Percentiles rank a stretch among this genome's conserved stretches.
Evolutionary conservation across 1,284 basidiomycete genomes (phyloP).

Genomic region (Exobasidium cylindrosporum): DNA sequence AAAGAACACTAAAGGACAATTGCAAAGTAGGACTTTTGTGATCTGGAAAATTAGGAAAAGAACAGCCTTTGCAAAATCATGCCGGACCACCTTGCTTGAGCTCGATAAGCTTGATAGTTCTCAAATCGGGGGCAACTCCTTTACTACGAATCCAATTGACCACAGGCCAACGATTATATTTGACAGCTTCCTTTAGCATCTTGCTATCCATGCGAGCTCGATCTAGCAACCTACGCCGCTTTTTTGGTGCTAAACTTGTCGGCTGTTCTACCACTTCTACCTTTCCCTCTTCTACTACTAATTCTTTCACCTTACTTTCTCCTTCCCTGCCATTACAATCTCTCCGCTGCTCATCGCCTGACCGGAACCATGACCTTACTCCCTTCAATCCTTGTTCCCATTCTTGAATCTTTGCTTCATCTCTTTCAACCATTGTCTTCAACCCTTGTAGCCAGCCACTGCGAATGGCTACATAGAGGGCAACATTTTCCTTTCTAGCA

Average conservation of each 20-base stretch:
- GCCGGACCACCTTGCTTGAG: slow-evolving; percentile 1
- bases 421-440: slow-evolving; percentile 9
- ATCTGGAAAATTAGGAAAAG: too few species aligned
- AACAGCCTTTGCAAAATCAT: too few species aligned
- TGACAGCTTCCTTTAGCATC: slow-evolving; percentile 8
- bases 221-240: not conserved
- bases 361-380: not conserved
- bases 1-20: too few species aligned
- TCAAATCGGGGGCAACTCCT: slow-evolving; percentile 5
- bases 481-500: slow-evolving; percentile 4
- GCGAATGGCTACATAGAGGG: slow-evolving; percentile 10
- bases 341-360: not conserved
- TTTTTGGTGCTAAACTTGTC: not conserved
- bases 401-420: slow-evolving; percentile 12
- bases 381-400: slow-evolving; percentile 2
- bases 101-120: slow-evolving; percentile 12
- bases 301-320: not conserved
- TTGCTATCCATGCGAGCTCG: slow-evolving; percentile 3
- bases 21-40: too few species aligned
- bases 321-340: not conserved
- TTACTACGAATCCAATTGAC: slow-evolving; percentile 2
- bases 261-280: not conserved
- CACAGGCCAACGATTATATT: not conserved
- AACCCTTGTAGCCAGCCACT: slow-evolving; percentile 13
- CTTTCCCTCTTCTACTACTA: not conserved